Conservation (phyloP, 2,329 filamentous ascomycete species). For the Orbilia quercus region DNA sequence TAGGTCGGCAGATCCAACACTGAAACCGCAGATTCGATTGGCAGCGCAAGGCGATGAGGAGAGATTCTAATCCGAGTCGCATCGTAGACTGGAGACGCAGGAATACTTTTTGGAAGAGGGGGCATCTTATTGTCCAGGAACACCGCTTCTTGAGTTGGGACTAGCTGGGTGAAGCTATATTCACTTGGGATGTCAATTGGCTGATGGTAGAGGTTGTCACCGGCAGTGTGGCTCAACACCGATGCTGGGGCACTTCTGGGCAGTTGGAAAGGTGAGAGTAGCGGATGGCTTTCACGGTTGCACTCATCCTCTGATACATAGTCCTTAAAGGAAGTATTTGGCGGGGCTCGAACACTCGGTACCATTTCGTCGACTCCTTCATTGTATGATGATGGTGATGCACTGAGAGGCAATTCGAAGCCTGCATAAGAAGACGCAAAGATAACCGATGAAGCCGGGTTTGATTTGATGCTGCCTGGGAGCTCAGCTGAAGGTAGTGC, state of each 20-base stretch:
- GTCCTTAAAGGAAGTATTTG: not conserved
- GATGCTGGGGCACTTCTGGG: slow-evolving; percentile 3
- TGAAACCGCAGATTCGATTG: not conserved
- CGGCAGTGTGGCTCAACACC: not conserved
- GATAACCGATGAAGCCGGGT: slow-evolving; percentile 19
- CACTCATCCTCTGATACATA: too few relatives aligned
- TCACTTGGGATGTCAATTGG: not conserved
- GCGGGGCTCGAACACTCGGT: slow-evolving; percentile 4
- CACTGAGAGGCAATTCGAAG: slow-evolving; percentile 30
- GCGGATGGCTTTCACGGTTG: not conserved
- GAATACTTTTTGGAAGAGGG: too few relatives aligned
- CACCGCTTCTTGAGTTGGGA: not conserved
- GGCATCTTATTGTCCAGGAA: too few relatives aligned
- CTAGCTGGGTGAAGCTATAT: not conserved
- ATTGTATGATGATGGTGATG: slow-evolving; percentile 15
- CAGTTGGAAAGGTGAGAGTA: not conserved
- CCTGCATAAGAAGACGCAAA: slow-evolving; percentile 16
- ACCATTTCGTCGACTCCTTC: slow-evolving; percentile 15
- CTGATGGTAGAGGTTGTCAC: not conserved
- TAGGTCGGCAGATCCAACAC: not conserved
- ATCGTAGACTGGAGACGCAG: too few relatives aligned
- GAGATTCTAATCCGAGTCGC: too few relatives aligned
- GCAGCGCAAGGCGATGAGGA: not conserved
- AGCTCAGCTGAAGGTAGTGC: slow-evolving; percentile 20
- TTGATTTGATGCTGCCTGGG: slow-evolving; percentile 36